A percentile compares a stretch with the other conserved stretches of the same genome.
These are phyloP conservation scores for Naematelia aurantialba DNA, from an alignment of 768 basidiomycete species.

Conservation along the genomic window DNA sequence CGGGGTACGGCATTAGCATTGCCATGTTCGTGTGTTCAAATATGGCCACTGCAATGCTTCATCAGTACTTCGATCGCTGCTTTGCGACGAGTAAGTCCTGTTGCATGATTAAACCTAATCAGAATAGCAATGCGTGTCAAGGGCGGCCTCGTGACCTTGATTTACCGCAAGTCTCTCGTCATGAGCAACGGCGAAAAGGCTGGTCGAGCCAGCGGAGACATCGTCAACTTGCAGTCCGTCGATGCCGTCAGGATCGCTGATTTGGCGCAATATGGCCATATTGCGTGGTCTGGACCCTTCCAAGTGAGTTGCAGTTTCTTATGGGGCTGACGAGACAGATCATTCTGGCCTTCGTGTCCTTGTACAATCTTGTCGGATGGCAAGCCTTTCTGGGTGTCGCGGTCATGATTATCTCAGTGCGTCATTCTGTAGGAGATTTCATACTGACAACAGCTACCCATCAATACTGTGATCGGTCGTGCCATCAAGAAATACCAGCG, in stretches of 20 bases:
- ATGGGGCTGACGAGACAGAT: slow-evolving; percentile 56
- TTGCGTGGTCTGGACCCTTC: slow-evolving; percentile 77
- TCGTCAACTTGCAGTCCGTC: slow-evolving; percentile 90
- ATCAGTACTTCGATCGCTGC: slow-evolving; percentile 86
- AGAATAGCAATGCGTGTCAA: slow-evolving; percentile 71
- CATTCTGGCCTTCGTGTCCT: slow-evolving; percentile 77
- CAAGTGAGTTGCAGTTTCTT: slow-evolving; percentile 54
- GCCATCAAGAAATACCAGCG: slow-evolving; percentile 62
- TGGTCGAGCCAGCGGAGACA: slow-evolving; percentile 75
- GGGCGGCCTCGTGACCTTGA: slow-evolving; percentile 76
- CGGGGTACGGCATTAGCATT: slow-evolving; percentile 72
- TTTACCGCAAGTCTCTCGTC: slow-evolving; percentile 80
- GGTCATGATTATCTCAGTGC: slow-evolving; percentile 77
- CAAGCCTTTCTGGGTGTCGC: slow-evolving; percentile 82
- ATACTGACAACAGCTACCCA: slow-evolving; percentile 19
- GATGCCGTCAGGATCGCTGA: slow-evolving; percentile 49
- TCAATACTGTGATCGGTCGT: slow-evolving; percentile 40
- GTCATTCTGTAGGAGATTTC: neutral
- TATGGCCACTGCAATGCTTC: slow-evolving; percentile 71
- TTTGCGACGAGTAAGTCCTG: slow-evolving; percentile 46
- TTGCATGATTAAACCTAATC: slow-evolving; percentile 24
- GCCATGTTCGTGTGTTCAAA: slow-evolving; percentile 78
- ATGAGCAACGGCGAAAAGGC: slow-evolving; percentile 80
- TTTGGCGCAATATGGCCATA: slow-evolving; percentile 60
- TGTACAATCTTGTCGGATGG: slow-evolving; percentile 89